Evolutionary conservation across 306 rosid genomes (phyloP).

Genomic region (Citrullus colocynthis): DNA sequence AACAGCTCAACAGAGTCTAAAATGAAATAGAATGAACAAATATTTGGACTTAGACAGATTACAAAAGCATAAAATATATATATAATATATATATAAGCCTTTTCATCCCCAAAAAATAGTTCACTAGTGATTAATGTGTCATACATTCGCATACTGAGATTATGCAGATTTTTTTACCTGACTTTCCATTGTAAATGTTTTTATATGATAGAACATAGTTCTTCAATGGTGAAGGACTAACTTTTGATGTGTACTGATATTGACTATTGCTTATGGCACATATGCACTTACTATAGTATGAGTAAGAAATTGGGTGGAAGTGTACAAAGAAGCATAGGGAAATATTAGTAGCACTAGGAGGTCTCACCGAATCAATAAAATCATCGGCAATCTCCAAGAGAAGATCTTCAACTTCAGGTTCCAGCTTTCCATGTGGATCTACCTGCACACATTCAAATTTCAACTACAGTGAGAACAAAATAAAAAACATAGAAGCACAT

Average conservation of each 20-base stretch:
- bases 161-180: neutral
- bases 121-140: neutral
- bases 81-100: too few species aligned
- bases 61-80: neutral
- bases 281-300: neutral
- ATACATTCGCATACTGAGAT: neutral
- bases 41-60: neutral
- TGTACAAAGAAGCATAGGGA: neutral
- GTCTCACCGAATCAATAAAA: conserved; percentile 84
- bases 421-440: conserved; percentile 79
- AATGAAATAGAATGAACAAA: neutral
- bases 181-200: neutral
- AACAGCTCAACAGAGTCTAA: neutral
- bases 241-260: neutral
- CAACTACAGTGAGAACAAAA: neutral
- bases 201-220: neutral
- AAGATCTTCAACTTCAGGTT: conserved; percentile 75
- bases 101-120: neutral
- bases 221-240: neutral
- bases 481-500: neutral
- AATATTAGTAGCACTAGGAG: conserved; percentile 8
- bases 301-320: neutral
- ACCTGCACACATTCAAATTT: conserved; percentile 37
- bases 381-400: conserved; percentile 96
- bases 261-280: neutral